Evolutionary conservation across 73 alveolate genomes (phyloP).

Genomic region (Paramecium sonneborni): DNA sequence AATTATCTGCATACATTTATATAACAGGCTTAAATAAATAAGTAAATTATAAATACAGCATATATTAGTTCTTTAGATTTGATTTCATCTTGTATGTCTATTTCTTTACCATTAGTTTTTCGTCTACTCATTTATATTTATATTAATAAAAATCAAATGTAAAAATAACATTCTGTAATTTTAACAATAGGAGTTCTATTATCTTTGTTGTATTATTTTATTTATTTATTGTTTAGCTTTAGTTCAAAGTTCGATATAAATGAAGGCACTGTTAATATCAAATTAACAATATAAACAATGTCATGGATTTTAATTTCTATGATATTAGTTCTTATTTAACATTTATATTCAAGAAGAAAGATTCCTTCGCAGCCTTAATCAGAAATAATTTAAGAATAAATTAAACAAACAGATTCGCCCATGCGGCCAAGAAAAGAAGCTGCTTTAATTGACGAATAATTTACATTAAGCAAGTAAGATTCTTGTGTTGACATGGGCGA

Average conservation of each 20-base stretch:
- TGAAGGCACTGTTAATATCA: constrained; percentile 17
- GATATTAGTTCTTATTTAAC: background rate
- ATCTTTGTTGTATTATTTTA: background rate
- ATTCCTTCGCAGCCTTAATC: constrained; percentile 21
- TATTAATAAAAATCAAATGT: background rate
- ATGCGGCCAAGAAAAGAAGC: constrained; percentile 19
- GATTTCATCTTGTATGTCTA: background rate
- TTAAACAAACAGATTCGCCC: background rate
- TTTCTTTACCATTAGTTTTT: background rate
- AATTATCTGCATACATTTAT: background rate
- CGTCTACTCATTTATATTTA: background rate
- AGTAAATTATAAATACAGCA: background rate
- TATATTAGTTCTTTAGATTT: background rate
- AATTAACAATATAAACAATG: background rate
- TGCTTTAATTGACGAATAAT: background rate
- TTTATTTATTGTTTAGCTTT: background rate
- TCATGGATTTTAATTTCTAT: background rate
- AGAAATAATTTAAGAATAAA: background rate
- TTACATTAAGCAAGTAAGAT: background rate
- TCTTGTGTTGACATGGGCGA: background rate
- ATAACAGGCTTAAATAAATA: background rate
- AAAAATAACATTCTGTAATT: constrained; percentile 10
- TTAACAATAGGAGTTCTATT: background rate
- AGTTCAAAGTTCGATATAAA: background rate
- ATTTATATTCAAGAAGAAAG: background rate